Percentiles rank a stretch among this genome's conserved stretches.
Conservation (phyloP, 169 alveolate genomes). For the Fabrea salina region DNA sequence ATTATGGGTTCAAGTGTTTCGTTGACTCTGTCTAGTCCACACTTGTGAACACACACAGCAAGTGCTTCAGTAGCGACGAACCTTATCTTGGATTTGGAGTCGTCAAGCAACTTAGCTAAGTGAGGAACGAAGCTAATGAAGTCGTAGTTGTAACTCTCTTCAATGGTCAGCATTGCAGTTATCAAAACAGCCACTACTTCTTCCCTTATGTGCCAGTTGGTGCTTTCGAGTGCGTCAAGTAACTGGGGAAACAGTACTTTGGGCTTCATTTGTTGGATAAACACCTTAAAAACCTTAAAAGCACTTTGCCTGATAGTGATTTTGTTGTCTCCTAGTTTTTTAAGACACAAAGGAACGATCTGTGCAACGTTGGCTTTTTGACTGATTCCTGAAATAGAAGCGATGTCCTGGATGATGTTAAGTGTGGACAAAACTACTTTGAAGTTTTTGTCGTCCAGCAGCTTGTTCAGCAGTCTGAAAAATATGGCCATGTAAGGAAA, state of each 20-base stretch:
- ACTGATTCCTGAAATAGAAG: slow-evolving; percentile 7
- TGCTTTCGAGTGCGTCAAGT: neutral
- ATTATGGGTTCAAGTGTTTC: slow-evolving; percentile 4
- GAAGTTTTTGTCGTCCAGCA: slow-evolving; percentile 23
- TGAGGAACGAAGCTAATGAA: neutral
- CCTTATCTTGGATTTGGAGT: slow-evolving; percentile 8
- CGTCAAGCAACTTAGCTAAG: slow-evolving; percentile 22
- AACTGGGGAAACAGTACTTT: slow-evolving; percentile 1
- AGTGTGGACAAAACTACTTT: neutral
- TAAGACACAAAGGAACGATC: slow-evolving; percentile 19
- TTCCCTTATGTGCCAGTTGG: slow-evolving; percentile 30
- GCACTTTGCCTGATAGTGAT: slow-evolving; percentile 24
- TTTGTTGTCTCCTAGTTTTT: slow-evolving; percentile 30
- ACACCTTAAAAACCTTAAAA: slow-evolving; percentile 9
- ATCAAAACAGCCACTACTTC: slow-evolving; percentile 22
- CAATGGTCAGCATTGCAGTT: neutral
- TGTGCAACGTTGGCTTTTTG: slow-evolving; percentile 9
- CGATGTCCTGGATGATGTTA: neutral
- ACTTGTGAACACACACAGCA: slow-evolving; percentile 13
- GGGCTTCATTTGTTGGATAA: neutral
- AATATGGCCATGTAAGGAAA: slow-evolving; percentile 17
- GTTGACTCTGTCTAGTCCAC: neutral
- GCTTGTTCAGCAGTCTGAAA: neutral
- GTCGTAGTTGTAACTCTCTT: neutral
- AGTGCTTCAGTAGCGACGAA: slow-evolving; percentile 23